Evolutionary conservation across 2,329 filamentous ascomycete genomes (phyloP), one percentile per base, ranked within the genome.

Genomic region (Botrytis fabae): DNA sequence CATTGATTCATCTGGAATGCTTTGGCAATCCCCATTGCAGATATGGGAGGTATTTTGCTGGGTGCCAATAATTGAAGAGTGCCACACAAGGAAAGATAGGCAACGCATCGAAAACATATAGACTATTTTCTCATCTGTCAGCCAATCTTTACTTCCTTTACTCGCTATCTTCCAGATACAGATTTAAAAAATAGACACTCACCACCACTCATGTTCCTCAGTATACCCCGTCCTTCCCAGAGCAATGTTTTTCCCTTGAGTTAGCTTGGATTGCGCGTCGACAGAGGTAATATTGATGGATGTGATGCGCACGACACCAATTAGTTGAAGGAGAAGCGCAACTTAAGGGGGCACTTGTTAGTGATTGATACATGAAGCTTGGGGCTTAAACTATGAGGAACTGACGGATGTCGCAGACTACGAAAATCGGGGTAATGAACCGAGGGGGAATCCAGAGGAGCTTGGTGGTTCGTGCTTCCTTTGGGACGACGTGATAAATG

Each of bases 331-430:
- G 25, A 51, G 48, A 14, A 51, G 25, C 48, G 48, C 48, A 51
- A 51, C 48, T 51, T 1, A 6, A 51, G 46, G 46, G 46, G 22
- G 48, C 14, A 5, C 14, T 25, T 51, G 9, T 51, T 51, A n/a
- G 48, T 51, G 10, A n/a, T 51, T n/a, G 48, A 14, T n/a, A 51
- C 10, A 51, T 51, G 10, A 6, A n/a, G 4, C 12, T 51, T n/a
- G 48, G 4, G 22, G 9, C 10, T 2, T n/a, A 0, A 4, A 51
- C 0, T 14, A 4, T 6, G 12, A n/a, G 48, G 1, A 6, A 14
- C 25, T 51, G 1, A n/a, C 48, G 22, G 22, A 51, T n/a, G 1
- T 51, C 25, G 48, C 22, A 14, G 22, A n/a, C 6, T 51, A 51
- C 48, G 25, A 14, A 51, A 51, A 51, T n/a, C n/a, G 10, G 48